Conservation (phyloP, 768 basidiomycete species). For the Pleurotus pulmonarius region DNA sequence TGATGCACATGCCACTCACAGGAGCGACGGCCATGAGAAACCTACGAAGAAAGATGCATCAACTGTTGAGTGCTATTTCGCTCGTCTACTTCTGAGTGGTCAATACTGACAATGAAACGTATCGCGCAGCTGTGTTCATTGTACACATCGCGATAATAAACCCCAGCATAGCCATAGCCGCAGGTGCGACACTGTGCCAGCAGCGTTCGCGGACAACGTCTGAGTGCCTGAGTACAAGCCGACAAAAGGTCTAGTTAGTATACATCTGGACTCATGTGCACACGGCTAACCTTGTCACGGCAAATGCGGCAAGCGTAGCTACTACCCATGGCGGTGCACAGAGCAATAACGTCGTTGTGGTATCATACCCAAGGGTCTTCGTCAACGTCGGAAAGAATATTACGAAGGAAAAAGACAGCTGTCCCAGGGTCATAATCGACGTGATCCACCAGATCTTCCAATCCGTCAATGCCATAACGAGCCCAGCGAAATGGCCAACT, state of each 20-base stretch:
- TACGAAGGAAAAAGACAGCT: conserved; percentile 63
- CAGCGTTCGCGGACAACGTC: conserved; percentile 59
- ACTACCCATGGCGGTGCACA: conserved; percentile 60
- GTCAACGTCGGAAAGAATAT: conserved; percentile 71
- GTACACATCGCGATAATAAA: conserved; percentile 53
- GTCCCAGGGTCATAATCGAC: conserved; percentile 29
- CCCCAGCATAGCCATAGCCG: conserved; percentile 53
- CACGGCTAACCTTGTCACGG: conserved; percentile 39
- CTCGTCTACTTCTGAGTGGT: not conserved
- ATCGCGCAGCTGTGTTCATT: conserved; percentile 45
- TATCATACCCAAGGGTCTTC: conserved; percentile 63
- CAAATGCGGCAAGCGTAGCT: conserved; percentile 53
- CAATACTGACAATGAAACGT: conserved; percentile 45
- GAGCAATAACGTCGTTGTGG: conserved; percentile 58
- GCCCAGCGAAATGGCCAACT: conserved; percentile 40
- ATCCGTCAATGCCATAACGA: conserved; percentile 60
- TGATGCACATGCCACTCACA: conserved; percentile 46
- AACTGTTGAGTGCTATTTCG: not conserved
- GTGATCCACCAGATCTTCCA: conserved; percentile 69
- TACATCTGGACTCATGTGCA: not conserved
- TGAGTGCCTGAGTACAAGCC: conserved; percentile 39
- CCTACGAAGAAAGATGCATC: not conserved
- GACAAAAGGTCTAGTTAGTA: not conserved
- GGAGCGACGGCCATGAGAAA: conserved; percentile 25
- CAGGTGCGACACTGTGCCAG: conserved; percentile 45